Percentiles rank a stretch among this genome's conserved stretches.
phyloP scores from a whole-genome alignment of 805 yeast species.

The Yarrowia porcina region DNA sequence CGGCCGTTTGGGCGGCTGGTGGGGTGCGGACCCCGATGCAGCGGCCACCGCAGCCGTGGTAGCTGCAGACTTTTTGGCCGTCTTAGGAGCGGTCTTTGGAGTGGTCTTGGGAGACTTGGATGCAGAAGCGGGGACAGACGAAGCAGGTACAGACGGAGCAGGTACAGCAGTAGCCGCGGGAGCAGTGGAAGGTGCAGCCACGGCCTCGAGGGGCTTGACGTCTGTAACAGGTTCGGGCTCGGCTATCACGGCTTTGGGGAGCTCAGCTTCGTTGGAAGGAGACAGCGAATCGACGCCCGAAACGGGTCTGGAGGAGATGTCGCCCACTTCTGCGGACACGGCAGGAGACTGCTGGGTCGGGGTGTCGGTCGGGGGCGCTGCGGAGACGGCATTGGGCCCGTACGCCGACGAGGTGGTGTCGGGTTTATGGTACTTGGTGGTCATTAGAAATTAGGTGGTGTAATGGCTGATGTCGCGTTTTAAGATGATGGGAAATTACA shows the following conservation, averaged over 20 bases:
- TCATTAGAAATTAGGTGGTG: background rate
- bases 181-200: background rate
- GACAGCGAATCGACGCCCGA: conserved; percentile 4
- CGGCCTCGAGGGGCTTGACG: background rate
- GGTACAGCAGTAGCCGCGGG: background rate
- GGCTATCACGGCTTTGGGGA: background rate
- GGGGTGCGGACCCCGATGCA: background rate
- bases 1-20: conserved; percentile 17
- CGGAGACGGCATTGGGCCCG: background rate
- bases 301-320: conserved; percentile 17
- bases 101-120: background rate
- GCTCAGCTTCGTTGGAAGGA: background rate
- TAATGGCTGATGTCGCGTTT: background rate
- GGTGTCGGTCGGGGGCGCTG: background rate
- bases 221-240: background rate
- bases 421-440: conserved; percentile 21
- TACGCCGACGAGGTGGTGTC: conserved; percentile 20
- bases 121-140: background rate
- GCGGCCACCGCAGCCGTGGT: conserved; percentile 1
- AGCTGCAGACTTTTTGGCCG: background rate
- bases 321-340: conserved; percentile 20
- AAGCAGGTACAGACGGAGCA: too few species aligned
- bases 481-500: too few species aligned
- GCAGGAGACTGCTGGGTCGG: background rate
- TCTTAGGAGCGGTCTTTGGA: background rate